phyloP scores from a whole-genome alignment of 2,329 filamentous ascomycete species.

The Coniella vitis region DNA sequence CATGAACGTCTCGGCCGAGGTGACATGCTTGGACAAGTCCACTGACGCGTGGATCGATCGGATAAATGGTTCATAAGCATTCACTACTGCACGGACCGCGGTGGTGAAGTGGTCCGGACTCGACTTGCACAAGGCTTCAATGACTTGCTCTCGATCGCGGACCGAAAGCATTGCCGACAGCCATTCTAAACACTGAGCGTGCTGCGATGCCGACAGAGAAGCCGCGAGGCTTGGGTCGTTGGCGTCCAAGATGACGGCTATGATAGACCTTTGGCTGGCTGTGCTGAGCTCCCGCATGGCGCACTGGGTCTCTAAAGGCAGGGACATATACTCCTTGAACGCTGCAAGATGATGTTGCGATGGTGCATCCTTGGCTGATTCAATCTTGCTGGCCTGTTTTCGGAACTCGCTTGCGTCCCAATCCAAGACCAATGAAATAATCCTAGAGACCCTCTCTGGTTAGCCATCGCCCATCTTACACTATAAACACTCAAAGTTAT shows the following conservation, averaged over 20 bases:
- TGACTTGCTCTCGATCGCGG: constrained; percentile 66
- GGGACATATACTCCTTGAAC: constrained; percentile 51
- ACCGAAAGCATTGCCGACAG: constrained; percentile 64
- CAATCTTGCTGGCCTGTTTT: constrained; percentile 57
- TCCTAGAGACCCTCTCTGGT: constrained; percentile 36
- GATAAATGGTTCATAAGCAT: constrained; percentile 69
- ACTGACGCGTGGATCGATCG: constrained; percentile 63
- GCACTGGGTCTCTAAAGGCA: constrained; percentile 50
- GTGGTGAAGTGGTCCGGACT: constrained; percentile 68
- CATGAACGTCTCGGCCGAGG: constrained; percentile 61
- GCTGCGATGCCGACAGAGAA: constrained; percentile 51
- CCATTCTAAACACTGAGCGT: constrained; percentile 61
- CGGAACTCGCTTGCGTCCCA: constrained; percentile 69
- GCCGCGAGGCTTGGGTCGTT: constrained; percentile 38
- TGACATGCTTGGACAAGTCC: constrained; percentile 62
- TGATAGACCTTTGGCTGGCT: constrained; percentile 49
- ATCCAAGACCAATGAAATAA: constrained; percentile 64
- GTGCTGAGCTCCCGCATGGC: constrained; percentile 50
- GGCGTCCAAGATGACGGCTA: constrained; percentile 56
- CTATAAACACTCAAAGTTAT: not conserved
- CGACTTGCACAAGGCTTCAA: constrained; percentile 57
- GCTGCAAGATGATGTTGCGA: constrained; percentile 54
- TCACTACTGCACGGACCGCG: constrained; percentile 56
- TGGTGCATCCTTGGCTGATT: constrained; percentile 52
- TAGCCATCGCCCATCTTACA: not conserved